Evolutionary conservation across 441 rosid genomes (phyloP).

Genomic region (Flueggea neowawraea): DNA sequence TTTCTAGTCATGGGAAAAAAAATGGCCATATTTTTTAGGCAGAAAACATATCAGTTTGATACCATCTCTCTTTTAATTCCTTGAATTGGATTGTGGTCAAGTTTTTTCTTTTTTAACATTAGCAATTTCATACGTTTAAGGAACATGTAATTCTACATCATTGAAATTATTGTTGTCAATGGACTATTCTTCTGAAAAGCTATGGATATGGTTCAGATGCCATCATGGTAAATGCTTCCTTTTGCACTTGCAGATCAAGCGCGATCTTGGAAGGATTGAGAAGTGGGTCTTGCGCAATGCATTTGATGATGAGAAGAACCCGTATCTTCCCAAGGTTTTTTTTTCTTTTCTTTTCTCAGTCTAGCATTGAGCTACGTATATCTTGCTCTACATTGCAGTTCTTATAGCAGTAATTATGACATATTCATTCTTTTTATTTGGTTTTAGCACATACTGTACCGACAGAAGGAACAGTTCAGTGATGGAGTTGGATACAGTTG

Average conservation of each 20-base stretch:
- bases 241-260: constrained; percentile 45
- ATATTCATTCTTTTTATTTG: constrained; percentile 4
- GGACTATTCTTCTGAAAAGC: too few species aligned
- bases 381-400: background rate
- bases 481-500: constrained; percentile 98
- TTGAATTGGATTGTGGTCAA: too few species aligned
- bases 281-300: constrained; percentile 84
- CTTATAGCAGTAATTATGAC: constrained; percentile 1
- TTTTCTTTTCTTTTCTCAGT: constrained; percentile 6
- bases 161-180: too few species aligned
- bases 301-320: constrained; percentile 69
- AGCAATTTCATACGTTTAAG: too few species aligned
- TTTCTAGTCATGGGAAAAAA: too few species aligned
- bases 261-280: constrained; percentile 78
- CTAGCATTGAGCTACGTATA: background rate
- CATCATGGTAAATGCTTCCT: background rate
- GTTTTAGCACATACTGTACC: constrained; percentile 77
- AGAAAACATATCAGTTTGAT: too few species aligned
- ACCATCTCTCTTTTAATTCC: too few species aligned
- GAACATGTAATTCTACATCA: too few species aligned
- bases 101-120: too few species aligned
- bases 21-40: too few species aligned
- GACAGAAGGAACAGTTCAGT: constrained; percentile 98
- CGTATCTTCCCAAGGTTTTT: constrained; percentile 86
- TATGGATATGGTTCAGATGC: background rate